These are phyloP conservation scores for Phytopythium sindhum DNA, from an alignment of 352 stramenopile genomes.

Conservation along the genomic window DNA sequence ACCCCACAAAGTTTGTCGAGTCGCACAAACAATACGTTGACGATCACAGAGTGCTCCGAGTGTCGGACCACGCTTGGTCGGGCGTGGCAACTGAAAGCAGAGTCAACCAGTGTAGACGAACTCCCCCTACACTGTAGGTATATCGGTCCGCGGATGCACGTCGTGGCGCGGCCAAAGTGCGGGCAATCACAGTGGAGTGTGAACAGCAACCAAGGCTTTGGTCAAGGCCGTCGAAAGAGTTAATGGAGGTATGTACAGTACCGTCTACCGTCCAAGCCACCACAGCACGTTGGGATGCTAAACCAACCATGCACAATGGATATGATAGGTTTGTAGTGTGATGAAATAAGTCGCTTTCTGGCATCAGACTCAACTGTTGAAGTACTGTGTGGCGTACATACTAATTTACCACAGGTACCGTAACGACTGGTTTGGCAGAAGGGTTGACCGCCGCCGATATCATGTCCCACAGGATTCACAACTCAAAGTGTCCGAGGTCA, in stretches of 20 bases:
- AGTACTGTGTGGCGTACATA: neutral
- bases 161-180: no score
- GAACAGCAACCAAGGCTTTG: no score
- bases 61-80: neutral
- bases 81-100: neutral
- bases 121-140: no score
- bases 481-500: neutral
- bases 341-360: no score
- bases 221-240: no score
- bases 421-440: neutral
- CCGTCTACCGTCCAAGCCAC: no score
- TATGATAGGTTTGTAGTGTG: no score
- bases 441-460: neutral
- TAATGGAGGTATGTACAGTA: no score
- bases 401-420: neutral
- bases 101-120: neutral
- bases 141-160: no score
- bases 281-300: no score
- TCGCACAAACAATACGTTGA: neutral
- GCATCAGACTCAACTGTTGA: neutral
- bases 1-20: neutral
- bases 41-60: neutral
- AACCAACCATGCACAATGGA: no score
- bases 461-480: conserved; percentile 2
- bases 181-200: no score